Percentiles rank a stretch among this genome's conserved stretches.
Evolutionary conservation across 768 basidiomycete genomes (phyloP).

Genomic region (Daedaleopsis sinensis): DNA sequence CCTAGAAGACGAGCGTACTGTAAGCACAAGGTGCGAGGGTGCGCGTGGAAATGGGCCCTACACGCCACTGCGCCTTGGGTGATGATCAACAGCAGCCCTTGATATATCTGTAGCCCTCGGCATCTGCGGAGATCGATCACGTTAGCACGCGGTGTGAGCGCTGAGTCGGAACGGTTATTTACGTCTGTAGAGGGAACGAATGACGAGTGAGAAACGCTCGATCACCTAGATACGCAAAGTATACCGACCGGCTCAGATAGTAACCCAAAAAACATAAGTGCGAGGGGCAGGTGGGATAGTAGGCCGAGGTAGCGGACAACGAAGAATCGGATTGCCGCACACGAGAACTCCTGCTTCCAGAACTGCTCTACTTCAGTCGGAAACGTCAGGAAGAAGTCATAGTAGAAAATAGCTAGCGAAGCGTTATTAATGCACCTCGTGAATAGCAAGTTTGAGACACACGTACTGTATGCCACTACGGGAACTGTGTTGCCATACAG

Average conservation of each 20-base stretch:
- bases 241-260: not conserved
- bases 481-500: not conserved
- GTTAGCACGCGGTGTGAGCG: not conserved
- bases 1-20: not conserved
- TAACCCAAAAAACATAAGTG: slow-evolving; percentile 4
- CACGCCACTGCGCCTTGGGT: slow-evolving; percentile 1
- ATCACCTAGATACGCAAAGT: not conserved
- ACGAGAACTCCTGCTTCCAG: slow-evolving; percentile 37
- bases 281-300: slow-evolving; percentile 23
- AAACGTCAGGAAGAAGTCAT: slow-evolving; percentile 52
- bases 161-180: not conserved
- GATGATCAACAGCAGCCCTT: not conserved
- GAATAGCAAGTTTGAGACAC: not conserved
- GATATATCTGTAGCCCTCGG: slow-evolving; percentile 1
- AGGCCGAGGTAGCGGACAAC: slow-evolving; percentile 27
- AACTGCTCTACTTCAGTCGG: slow-evolving; percentile 43
- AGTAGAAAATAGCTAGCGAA: slow-evolving; percentile 34
- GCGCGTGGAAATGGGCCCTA: not conserved
- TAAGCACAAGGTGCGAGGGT: not conserved
- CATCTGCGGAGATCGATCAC: not conserved
- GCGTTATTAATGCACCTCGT: not conserved
- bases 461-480: not conserved
- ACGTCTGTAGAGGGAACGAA: not conserved
- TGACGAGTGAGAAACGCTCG: too few relatives aligned
- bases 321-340: slow-evolving; percentile 23